Evolutionary conservation across 2,329 filamentous ascomycete genomes (phyloP).

Genomic region (Leptographium lundbergii): DNA sequence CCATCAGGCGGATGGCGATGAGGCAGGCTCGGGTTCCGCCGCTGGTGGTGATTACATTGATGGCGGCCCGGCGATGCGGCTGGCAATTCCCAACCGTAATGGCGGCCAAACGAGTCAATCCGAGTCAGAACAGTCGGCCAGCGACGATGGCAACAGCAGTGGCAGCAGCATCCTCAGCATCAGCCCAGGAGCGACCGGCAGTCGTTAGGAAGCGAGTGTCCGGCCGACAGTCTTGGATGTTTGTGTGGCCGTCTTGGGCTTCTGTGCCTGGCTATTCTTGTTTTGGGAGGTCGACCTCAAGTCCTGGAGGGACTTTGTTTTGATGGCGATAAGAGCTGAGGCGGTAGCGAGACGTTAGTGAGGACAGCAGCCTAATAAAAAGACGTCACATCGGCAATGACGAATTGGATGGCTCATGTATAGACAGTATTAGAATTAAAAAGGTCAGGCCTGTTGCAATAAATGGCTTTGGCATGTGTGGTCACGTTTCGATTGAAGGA

Average conservation of each 20-base stretch:
- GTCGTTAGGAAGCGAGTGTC: background rate
- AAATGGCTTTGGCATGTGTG: no score
- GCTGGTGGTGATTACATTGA: background rate
- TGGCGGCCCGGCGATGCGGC: constrained; percentile 10
- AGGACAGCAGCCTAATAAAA: no score
- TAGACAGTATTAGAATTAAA: no score
- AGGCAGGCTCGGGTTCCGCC: constrained; percentile 9
- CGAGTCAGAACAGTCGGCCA: constrained; percentile 10
- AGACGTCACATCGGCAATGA: no score
- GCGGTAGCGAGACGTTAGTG: no score
- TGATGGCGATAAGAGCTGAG: no score
- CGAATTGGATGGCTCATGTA: no score
- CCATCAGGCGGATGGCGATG: background rate
- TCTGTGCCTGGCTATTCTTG: background rate
- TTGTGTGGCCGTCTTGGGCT: background rate
- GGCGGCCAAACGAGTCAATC: constrained; percentile 5
- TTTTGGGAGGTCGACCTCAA: background rate
- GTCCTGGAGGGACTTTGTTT: no score
- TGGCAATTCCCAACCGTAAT: constrained; percentile 17
- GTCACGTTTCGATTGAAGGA: background rate
- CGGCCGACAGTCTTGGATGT: background rate
- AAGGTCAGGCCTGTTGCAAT: no score
- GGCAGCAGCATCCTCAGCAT: background rate
- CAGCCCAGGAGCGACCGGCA: background rate
- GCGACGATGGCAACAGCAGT: constrained; percentile 10